phyloP scores from a whole-genome alignment of 352 stramenopile genomes.

The Blastocystis hominis region DNA sequence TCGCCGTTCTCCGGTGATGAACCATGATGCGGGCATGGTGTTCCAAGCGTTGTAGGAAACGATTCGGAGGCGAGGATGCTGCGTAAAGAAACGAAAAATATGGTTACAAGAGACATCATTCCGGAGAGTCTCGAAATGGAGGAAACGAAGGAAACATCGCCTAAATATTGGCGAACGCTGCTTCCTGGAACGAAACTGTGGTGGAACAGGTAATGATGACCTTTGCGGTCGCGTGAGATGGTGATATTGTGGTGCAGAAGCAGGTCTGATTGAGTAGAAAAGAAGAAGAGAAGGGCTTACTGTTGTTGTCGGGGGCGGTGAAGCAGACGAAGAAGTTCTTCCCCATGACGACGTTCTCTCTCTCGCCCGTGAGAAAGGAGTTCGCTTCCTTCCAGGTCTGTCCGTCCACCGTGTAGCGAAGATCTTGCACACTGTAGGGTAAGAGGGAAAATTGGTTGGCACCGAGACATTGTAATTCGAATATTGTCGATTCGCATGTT shows the following conservation, averaged over 20 bases:
- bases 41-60: conserved; percentile 80
- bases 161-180: conserved; percentile 9
- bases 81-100: neutral
- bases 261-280: neutral
- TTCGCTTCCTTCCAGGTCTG: neutral
- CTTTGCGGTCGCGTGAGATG: conserved; percentile 1
- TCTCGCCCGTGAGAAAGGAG: neutral
- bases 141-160: conserved; percentile 18
- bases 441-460: neutral
- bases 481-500: conserved; percentile 48
- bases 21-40: conserved; percentile 71
- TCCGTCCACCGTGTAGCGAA: conserved; percentile 38
- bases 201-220: conserved; percentile 51
- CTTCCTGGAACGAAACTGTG: conserved; percentile 31
- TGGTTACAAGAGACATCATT: neutral
- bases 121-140: neutral
- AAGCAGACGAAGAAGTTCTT: conserved; percentile 55
- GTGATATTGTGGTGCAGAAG: conserved; percentile 50
- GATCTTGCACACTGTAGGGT: neutral
- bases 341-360: conserved; percentile 35
- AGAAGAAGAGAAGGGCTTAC: neutral
- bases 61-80: conserved; percentile 63
- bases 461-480: neutral
- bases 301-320: conserved; percentile 31
- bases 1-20: conserved; percentile 68